Conservation (phyloP, 805 yeast genomes). For the Candida arabinofermentans region DNA sequence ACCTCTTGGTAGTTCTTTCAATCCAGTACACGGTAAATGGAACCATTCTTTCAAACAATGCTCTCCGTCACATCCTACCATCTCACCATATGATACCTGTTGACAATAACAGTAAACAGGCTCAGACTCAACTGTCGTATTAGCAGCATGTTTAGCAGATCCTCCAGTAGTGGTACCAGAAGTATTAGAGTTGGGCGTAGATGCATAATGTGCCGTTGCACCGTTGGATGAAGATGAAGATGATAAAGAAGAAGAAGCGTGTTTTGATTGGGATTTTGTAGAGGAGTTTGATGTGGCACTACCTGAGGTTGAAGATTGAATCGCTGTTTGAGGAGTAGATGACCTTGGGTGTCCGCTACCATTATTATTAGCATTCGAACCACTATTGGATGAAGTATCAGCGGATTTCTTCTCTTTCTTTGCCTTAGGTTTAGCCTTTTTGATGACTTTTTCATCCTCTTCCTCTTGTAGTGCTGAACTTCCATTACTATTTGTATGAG, state of each 20-base stretch:
- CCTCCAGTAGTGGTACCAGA: neutral
- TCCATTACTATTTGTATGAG: neutral
- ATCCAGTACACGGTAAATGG: slow-evolving; percentile 89
- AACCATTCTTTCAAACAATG: slow-evolving; percentile 93
- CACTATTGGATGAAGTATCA: slow-evolving; percentile 8
- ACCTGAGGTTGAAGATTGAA: neutral
- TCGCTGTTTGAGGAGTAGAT: neutral
- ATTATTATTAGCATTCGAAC: neutral
- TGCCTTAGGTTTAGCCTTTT: slow-evolving; percentile 16
- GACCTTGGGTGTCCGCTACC: neutral
- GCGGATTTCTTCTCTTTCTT: slow-evolving; percentile 17
- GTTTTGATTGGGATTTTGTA: slow-evolving; percentile 6
- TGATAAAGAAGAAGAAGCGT: neutral
- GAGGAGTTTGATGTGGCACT: slow-evolving; percentile 5
- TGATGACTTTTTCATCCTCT: slow-evolving; percentile 1
- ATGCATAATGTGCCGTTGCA: neutral
- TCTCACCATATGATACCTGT: slow-evolving; percentile 95
- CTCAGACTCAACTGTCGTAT: slow-evolving; percentile 38
- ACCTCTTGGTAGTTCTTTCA: slow-evolving; percentile 80
- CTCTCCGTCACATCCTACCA: slow-evolving; percentile 98
- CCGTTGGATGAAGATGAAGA: no score
- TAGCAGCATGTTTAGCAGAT: neutral
- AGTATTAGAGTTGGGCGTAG: neutral
- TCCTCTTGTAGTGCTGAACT: neutral
- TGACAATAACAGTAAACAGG: slow-evolving; percentile 95